Evolutionary conservation across 345 rosid genomes (phyloP), one percentile per base, ranked within the genome.

Genomic region (Populus pruinosa): DNA sequence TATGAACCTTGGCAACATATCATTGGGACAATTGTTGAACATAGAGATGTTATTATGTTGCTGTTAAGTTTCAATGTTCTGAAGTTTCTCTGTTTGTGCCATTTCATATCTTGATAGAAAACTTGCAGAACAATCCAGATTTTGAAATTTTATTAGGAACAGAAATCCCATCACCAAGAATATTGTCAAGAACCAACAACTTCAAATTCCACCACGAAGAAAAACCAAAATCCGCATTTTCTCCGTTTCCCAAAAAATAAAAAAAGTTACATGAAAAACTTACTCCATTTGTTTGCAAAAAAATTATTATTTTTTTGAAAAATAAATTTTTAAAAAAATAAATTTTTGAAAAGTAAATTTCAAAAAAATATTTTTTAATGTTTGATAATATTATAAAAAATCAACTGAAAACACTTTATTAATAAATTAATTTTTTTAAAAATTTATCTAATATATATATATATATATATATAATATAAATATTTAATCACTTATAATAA

Each of bases 1-100:
- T 71, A 84, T 82, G 77, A 84, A 74, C 50, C 87, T 87, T n/a
- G 81, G 84, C 72, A 87, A 71, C 82, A 89, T 82, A 81, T 79
- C 89, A 78, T 70, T 78, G 0, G 83, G 80, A 65, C 80, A 76
- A 61, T 29, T 77, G 79, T 53, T 79, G 72, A 13, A 53, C 44
- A 35, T 72, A 59, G 31, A 43, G 56, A 23, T 33, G 39, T 38
- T 43, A 33, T 35, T 73, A 55, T 7, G 36, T 16, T 73, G 75
- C 27, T 76, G 75, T 41, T 79, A 69, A 74, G 83, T 50, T 79
- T 79, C 77, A 78, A 73, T 84, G 75, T 38, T 75, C 70, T 64
- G 82, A 36, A 17, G 76, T 35, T 80, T 80, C 56, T 76, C 88
- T 73, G 81, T 79, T 79, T 82, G 75, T 31, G 71, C 85, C 91